Evolutionary conservation across 1,284 basidiomycete genomes (phyloP).

Genomic region (Apiotrichum laibachii): DNA sequence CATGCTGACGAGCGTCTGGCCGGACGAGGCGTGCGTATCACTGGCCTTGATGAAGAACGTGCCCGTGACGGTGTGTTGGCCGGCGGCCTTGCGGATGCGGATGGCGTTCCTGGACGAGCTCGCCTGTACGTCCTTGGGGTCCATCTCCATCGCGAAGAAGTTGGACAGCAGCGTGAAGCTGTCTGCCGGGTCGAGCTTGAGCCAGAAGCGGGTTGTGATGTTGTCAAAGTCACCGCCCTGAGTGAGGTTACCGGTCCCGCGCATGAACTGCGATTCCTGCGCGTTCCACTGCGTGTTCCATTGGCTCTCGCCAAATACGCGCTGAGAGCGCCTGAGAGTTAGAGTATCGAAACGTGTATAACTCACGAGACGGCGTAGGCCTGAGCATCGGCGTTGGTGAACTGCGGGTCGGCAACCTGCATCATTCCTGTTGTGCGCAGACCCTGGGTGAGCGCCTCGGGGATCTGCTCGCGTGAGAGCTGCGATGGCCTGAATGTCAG

Average conservation of each 20-base stretch:
- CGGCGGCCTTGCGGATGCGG: constrained; percentile 37
- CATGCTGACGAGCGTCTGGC: constrained; percentile 42
- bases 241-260: constrained; percentile 48
- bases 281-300: constrained; percentile 39
- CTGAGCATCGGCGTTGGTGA: constrained; percentile 38
- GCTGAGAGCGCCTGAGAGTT: constrained; percentile 33
- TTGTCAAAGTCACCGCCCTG: constrained; percentile 44
- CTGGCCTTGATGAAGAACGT: constrained; percentile 29
- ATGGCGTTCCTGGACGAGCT: constrained; percentile 18
- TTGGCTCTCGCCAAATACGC: constrained; percentile 37
- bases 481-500: constrained; percentile 50
- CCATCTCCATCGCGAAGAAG: constrained; percentile 31
- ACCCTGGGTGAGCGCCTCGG: constrained; percentile 66
- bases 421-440: constrained; percentile 65
- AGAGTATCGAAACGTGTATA: not conserved
- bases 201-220: constrained; percentile 47
- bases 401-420: constrained; percentile 60
- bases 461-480: constrained; percentile 63
- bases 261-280: constrained; percentile 50
- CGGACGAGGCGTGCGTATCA: constrained; percentile 35
- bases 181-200: constrained; percentile 30
- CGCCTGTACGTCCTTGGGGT: constrained; percentile 24
- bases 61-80: constrained; percentile 38
- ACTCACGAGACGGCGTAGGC: constrained; percentile 40
- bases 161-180: constrained; percentile 30